A percentile compares a stretch with the other conserved stretches of the same genome.
phyloP scores from a whole-genome alignment of 2,329 filamentous ascomycete species.

The Ciborinia camelliae region DNA sequence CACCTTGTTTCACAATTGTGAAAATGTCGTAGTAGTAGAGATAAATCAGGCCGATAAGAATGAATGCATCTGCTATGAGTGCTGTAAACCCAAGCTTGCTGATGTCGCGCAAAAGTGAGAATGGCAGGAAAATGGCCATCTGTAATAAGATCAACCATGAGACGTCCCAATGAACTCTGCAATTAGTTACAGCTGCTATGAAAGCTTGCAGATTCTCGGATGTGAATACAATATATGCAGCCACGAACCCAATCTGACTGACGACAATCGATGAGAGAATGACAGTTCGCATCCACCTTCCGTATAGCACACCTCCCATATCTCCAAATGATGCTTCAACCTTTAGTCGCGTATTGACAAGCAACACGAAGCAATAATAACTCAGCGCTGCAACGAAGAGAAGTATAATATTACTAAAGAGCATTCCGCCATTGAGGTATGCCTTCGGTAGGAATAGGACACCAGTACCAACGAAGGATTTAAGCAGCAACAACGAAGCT shows the following conservation, averaged over 20 bases:
- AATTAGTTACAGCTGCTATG: constrained; percentile 85
- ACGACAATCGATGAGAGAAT: constrained; percentile 92
- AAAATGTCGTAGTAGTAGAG: constrained; percentile 93
- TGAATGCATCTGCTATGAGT: constrained; percentile 89
- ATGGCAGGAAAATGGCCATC: constrained; percentile 89
- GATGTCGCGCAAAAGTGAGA: constrained; percentile 92
- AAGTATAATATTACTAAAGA: constrained; percentile 92
- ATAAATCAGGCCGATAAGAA: constrained; percentile 86
- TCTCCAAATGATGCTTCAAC: constrained; percentile 96
- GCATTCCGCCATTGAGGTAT: constrained; percentile 94
- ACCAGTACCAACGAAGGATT: constrained; percentile 96
- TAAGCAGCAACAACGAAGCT: constrained; percentile 81
- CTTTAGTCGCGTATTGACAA: constrained; percentile 80
- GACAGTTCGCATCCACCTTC: constrained; percentile 80
- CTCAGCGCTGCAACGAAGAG: constrained; percentile 79
- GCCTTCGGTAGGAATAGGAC: constrained; percentile 90
- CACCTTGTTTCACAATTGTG: constrained; percentile 69
- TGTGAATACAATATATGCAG: constrained; percentile 95
- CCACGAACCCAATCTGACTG: constrained; percentile 91
- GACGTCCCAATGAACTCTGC: constrained; percentile 80
- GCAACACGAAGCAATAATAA: constrained; percentile 95
- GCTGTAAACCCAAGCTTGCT: constrained; percentile 96
- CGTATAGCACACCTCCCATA: constrained; percentile 89
- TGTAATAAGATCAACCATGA: constrained; percentile 91
- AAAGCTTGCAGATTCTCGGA: constrained; percentile 95